phyloP scores from a whole-genome alignment of 331 rosid species.

The Quercus phellos region DNA sequence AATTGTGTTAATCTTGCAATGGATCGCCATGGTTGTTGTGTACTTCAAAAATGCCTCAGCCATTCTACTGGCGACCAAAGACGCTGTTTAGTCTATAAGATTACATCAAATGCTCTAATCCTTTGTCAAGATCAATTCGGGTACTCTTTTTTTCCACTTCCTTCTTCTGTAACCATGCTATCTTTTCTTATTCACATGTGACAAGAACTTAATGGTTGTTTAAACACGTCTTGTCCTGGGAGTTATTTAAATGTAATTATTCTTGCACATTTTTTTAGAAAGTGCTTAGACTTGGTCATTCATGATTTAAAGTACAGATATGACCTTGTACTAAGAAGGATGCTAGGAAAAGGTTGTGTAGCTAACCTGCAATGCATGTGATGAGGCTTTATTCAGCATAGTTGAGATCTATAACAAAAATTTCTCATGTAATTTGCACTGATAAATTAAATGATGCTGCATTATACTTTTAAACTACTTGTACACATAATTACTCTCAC shows the following conservation, averaged over 20 bases:
- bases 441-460: too few relatives aligned
- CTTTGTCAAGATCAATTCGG: constrained; percentile 59
- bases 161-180: not conserved
- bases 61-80: constrained; percentile 36
- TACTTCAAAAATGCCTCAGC: constrained; percentile 53
- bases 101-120: constrained; percentile 42
- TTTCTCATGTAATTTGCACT: not conserved
- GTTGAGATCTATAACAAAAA: not conserved
- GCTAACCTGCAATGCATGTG: not conserved
- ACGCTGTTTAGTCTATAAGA: constrained; percentile 31
- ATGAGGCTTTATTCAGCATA: not conserved
- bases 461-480: too few relatives aligned
- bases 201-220: not conserved
- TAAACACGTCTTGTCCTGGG: not conserved
- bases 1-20: constrained; percentile 51
- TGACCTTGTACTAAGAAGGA: not conserved
- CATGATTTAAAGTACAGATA: not conserved
- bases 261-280: not conserved
- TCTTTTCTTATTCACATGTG: not conserved
- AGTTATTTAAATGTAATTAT: not conserved
- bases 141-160: constrained; percentile 22
- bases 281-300: not conserved
- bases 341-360: not conserved
- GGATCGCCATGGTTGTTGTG: constrained; percentile 62
- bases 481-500: not conserved